These are phyloP conservation scores for Blastobotrys buckinghamii DNA, from an alignment of 1,139 yeast genomes.

Conservation along the genomic window DNA sequence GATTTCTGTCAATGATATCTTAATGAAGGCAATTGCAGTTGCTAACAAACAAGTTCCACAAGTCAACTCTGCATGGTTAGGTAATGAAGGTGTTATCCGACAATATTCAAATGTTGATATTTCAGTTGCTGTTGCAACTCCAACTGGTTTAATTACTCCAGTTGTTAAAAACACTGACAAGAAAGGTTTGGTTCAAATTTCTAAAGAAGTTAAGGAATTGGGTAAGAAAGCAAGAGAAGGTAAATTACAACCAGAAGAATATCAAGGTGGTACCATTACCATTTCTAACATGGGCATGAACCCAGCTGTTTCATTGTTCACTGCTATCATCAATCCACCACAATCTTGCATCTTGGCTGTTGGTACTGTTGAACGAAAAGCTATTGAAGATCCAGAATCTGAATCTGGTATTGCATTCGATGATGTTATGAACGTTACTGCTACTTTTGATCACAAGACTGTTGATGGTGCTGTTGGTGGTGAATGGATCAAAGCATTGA, in stretches of 20 bases:
- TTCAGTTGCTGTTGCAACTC: conserved; percentile 98
- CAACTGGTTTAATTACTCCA: conserved; percentile 95
- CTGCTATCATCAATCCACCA: conserved; percentile 97
- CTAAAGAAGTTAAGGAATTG: conserved; percentile 79
- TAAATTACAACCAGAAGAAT: conserved; percentile 91
- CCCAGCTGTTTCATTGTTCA: conserved; percentile 84
- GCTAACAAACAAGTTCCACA: conserved; percentile 91
- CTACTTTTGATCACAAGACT: conserved; percentile 96
- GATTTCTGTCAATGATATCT: conserved; percentile 88
- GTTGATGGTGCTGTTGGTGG: conserved; percentile 98
- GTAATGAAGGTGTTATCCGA: conserved; percentile 82
- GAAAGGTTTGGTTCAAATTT: conserved; percentile 79
- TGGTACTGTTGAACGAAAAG: conserved; percentile 88
- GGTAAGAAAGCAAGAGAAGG: conserved; percentile 95
- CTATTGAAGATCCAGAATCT: conserved; percentile 86
- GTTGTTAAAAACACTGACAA: conserved; percentile 82
- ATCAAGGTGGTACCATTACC: conserved; percentile 98
- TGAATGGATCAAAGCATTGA: conserved; percentile 90
- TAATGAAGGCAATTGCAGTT: conserved; percentile 88
- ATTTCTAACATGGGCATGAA: conserved; percentile 99
- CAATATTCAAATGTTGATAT: conserved; percentile 90
- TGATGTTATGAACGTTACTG: conserved; percentile 85
- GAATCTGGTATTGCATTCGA: conserved; percentile 91
- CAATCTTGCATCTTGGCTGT: conserved; percentile 91
- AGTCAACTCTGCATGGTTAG: conserved; percentile 92